Evolutionary conservation across 2,329 filamentous ascomycete species (phyloP), one percentile per base, ranked within the genome.

Genomic region (Pleomassaria siparia): DNA sequence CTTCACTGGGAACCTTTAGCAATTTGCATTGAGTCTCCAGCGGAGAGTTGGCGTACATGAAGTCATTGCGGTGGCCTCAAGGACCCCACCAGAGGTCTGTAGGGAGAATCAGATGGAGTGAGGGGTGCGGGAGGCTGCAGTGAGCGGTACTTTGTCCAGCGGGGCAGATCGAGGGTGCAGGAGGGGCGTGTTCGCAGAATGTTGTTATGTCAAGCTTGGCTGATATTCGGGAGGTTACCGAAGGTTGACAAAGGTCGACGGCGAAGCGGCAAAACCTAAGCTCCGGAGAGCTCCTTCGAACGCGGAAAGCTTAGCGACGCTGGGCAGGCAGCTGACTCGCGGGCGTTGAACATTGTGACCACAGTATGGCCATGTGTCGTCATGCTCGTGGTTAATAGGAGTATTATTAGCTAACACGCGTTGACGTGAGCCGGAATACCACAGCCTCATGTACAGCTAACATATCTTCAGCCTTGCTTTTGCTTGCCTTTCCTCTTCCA

Each of bases 1-100:
- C 79, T 99, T 99, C 72, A 99, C 94, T 97, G 69, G 41, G 53
- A 46, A 50, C 53, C 40, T 57, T 70, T 57, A 70, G 64, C 56
- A 65, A 49, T 49, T 25, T 46, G 28, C 28, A 43, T 43, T 28
- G 18, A 46, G 20, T 16, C 15, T 52, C 53, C 44, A 49, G 57
- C 54, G 53, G 56, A 53, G 45, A 42, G 35, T 62, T 62, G 61
- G 74, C 78, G 66, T 74, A 81, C 79, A 74, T 66, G 80, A 81
- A 72, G 77, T 77, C 80, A 83, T 83, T 55, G 63, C 63, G 71
- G 69, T 71, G 75, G 75, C 68, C 73, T 73, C 74, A 63, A 64
- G 71, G 70, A 76, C 74, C 76, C 76, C 77, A 73, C 67, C 56
- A 59, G 56, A 55, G 68, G 69, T 66, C 62, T 43, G 40, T 47